Conservation (phyloP, 2,329 filamentous ascomycete species). For the Drechmeria coniospora region DNA sequence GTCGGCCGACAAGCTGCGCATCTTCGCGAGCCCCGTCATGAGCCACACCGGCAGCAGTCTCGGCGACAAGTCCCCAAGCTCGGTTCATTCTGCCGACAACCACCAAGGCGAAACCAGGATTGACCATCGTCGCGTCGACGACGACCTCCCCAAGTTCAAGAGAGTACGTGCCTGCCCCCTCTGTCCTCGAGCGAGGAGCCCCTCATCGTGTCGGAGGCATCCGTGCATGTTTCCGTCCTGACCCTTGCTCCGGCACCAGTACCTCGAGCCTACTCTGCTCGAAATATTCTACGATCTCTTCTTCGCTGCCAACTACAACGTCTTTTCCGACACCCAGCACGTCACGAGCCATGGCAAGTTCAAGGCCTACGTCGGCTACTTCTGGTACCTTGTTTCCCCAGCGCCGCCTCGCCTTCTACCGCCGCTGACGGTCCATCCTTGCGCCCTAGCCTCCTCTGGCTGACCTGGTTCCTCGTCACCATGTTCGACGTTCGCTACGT, state of each 20-base stretch:
- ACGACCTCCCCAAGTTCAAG: constrained; percentile 11
- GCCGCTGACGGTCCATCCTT: not conserved
- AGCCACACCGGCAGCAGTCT: not conserved
- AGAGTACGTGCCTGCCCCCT: constrained; percentile 8
- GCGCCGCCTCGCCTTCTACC: not conserved
- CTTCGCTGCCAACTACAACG: constrained; percentile 45
- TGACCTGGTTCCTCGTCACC: constrained; percentile 50
- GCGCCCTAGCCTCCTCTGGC: constrained; percentile 38
- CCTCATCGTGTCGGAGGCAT: not conserved
- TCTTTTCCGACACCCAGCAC: constrained; percentile 28
- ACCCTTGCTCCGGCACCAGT: constrained; percentile 6
- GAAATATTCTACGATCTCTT: constrained; percentile 24
- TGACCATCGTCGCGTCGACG: not conserved
- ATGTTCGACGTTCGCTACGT: constrained; percentile 53
- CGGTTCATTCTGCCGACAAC: not conserved
- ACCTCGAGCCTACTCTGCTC: constrained; percentile 20
- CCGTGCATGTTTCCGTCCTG: not conserved
- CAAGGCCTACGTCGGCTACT: constrained; percentile 16
- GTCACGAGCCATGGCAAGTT: constrained; percentile 17
- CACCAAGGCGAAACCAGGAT: not conserved
- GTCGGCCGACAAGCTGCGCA: constrained; percentile 12
- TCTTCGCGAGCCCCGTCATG: constrained; percentile 17
- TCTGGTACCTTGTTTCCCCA: not conserved
- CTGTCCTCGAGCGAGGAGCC: too few relatives aligned
- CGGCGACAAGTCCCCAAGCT: constrained; percentile 5